Evolutionary conservation across 2,329 filamentous ascomycete genomes (phyloP), one percentile per base, ranked within the genome.

Genomic region (Colletotrichum orbiculare): DNA sequence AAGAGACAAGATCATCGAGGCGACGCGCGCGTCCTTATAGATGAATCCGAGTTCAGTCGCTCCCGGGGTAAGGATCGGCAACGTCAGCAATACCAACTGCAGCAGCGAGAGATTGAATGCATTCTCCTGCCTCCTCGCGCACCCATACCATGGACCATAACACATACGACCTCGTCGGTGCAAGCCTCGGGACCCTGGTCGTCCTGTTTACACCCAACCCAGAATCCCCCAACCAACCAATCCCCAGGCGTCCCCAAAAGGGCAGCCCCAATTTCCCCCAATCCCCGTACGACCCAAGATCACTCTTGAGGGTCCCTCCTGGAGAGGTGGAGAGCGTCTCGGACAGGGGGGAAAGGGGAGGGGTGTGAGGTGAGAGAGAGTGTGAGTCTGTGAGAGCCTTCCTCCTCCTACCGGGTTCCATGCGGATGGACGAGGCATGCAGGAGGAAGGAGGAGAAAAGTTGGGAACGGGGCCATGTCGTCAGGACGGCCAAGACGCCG

Each of bases 231-330:
- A 45, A 43, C 35, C 45, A 48, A 54, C 63, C 63, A 66, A 66
- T 66, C 58, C 58, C 58, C 55, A 64, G 61, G 42, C 49, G 55
- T 49, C 49, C 61, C 61, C 43, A 39, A 52, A 56, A 56, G 43
- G 13, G 25, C 35, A 38, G 62, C 62, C 62, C 62, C 62, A 17
- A 65, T 62, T 64, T 53, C 46, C 63, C 63, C 63, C 58, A 66
- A 66, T 66, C 63, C 58, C 63, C 52, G 63, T 66, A 63, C 63
- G 58, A 53, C 57, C 63, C 63, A 66, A 66, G 63, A 66, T 66
- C 52, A 52, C 52, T 48, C 47, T 57, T 50, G 62, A 61, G 58
- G 50, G 43, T 41, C 35, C 54, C 43, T 47, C 54, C 54, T 57
- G 54, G 54, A 57, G 54, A 11, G 46, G 38, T 54, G 62, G 59